Conservation (phyloP, 768 basidiomycete genomes). For the Floccularia luteovirens region DNA sequence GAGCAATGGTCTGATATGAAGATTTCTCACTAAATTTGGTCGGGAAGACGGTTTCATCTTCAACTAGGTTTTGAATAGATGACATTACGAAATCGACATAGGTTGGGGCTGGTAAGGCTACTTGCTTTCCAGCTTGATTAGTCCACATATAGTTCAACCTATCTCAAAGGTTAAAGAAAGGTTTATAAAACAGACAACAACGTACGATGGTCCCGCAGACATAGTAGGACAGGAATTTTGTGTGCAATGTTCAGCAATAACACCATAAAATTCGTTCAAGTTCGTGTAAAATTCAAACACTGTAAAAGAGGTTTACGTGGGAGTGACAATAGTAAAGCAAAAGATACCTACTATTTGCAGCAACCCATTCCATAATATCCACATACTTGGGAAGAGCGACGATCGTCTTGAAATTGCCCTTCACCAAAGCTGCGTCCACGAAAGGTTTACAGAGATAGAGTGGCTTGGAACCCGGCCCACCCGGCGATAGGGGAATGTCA, state of each 20-base stretch:
- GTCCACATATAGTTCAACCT: constrained; percentile 95
- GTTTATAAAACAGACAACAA: constrained; percentile 7
- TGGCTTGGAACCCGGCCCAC: constrained; percentile 40
- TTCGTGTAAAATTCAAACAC: constrained; percentile 98
- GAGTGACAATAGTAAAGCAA: neutral
- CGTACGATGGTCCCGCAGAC: constrained; percentile 82
- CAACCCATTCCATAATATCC: constrained; percentile 96
- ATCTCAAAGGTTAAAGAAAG: constrained; percentile 1
- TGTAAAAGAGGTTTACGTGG: constrained; percentile 22
- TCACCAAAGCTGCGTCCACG: constrained; percentile 90
- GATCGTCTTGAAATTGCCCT: constrained; percentile 98
- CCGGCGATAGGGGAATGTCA: constrained; percentile 32
- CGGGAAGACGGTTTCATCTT: constrained; percentile 92
- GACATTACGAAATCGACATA: constrained; percentile 99
- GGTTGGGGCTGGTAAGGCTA: constrained; percentile 85
- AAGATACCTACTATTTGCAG: constrained; percentile 72
- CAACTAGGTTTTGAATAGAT: constrained; percentile 88
- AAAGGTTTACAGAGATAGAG: constrained; percentile 93
- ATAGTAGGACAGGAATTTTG: constrained; percentile 86
- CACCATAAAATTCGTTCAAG: constrained; percentile 94
- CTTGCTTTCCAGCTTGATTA: constrained; percentile 83
- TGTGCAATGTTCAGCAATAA: constrained; percentile 89
- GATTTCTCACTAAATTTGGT: constrained; percentile 77
- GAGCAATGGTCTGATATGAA: neutral
- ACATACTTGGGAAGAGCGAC: constrained; percentile 94